Evolutionary conservation across 2,329 filamentous ascomycete species (phyloP).

Genomic region (Calonectria pauciramosa): DNA sequence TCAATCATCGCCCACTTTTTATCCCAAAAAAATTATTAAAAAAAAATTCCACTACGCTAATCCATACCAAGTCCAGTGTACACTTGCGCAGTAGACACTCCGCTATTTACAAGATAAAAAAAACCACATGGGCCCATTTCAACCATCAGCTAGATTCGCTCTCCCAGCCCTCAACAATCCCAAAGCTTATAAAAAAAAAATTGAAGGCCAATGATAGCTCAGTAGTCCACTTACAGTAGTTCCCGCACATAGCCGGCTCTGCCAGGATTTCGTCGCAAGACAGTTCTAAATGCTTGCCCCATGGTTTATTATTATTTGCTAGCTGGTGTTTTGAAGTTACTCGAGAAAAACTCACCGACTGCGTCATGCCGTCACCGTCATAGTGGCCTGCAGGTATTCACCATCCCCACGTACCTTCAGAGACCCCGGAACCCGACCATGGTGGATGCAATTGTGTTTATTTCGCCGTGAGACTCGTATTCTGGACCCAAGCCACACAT

Average conservation of each 20-base stretch:
- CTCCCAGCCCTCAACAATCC: not conserved
- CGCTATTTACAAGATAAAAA: not conserved
- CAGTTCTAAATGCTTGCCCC: conserved; percentile 1
- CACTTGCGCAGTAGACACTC: not conserved
- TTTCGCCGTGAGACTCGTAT: not conserved
- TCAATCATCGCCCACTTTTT: conserved; percentile 17
- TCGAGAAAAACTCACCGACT: not conserved
- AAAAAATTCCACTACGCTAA: conserved; percentile 1
- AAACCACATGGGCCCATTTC: not conserved
- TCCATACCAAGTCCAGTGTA: conserved; percentile 13
- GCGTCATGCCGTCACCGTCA: conserved; percentile 19
- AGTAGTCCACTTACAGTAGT: conserved; percentile 12
- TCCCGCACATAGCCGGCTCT: not conserved
- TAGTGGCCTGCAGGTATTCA: conserved; percentile 4
- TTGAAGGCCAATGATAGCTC: not conserved
- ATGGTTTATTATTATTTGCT: not conserved
- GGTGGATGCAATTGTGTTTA: not conserved
- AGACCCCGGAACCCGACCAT: not conserved
- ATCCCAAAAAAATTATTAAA: not conserved
- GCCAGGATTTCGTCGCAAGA: not conserved
- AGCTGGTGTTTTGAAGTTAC: not conserved
- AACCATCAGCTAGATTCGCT: not conserved
- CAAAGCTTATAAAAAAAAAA: not conserved
- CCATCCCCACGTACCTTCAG: not conserved
- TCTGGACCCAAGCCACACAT: not conserved